Evolutionary conservation across 2,329 filamentous ascomycete genomes (phyloP).

Genomic region (Cordyceps farinosa): DNA sequence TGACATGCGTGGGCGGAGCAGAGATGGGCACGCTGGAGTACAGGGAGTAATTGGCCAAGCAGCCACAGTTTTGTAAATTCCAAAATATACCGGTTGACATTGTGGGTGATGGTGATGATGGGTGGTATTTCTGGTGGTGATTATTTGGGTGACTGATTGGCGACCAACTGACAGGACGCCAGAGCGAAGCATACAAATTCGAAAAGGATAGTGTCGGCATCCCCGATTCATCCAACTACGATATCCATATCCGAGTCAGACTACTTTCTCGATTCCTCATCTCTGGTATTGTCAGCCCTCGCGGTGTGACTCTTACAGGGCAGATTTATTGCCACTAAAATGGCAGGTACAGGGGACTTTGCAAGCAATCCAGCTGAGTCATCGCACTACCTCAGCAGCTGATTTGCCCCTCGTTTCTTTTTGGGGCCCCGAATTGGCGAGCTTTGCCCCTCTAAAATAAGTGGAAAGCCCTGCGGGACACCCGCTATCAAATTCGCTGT

Average conservation of each 20-base stretch:
- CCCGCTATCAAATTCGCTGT: conserved; percentile 5
- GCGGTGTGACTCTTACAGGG: conserved; percentile 16
- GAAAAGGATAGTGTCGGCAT: neutral
- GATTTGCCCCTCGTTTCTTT: conserved; percentile 15
- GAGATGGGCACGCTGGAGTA: neutral
- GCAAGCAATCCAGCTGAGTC: conserved; percentile 4
- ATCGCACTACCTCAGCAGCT: neutral
- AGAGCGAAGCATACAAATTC: neutral
- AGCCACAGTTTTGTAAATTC: conserved; percentile 3
- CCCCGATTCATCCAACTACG: neutral
- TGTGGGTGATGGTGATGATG: neutral
- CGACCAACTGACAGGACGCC: too few relatives aligned
- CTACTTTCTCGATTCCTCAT: neutral
- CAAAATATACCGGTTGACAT: neutral
- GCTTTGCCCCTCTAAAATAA: conserved; percentile 16
- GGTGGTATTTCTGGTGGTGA: too few relatives aligned
- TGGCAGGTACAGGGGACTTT: neutral
- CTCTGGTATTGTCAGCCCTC: neutral
- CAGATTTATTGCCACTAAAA: conserved; percentile 1
- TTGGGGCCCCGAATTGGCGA: conserved; percentile 9
- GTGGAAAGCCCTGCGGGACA: conserved; percentile 13
- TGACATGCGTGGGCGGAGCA: neutral
- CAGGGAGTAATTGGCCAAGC: neutral
- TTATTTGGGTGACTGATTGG: neutral
- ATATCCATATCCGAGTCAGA: too few relatives aligned